Conservation (phyloP, 768 basidiomycete genomes). For the Porphyrellus cyaneotinctus region DNA sequence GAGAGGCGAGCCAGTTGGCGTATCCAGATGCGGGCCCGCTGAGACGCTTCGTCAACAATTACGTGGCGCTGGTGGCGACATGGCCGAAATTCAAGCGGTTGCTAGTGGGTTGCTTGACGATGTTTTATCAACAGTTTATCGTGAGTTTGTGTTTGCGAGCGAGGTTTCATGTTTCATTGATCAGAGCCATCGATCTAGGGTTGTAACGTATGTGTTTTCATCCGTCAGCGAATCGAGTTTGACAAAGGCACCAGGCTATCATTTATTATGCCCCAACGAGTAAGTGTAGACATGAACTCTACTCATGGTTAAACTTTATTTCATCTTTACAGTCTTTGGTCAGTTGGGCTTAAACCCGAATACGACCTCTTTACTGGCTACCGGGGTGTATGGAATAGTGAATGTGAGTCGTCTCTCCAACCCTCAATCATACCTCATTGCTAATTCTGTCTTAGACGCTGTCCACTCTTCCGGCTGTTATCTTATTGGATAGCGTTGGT, state of each 20-base stretch:
- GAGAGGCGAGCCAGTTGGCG: constrained; percentile 16
- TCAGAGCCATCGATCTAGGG: constrained; percentile 16
- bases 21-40: constrained; percentile 22
- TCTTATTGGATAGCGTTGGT: constrained; percentile 37
- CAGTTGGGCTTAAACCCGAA: constrained; percentile 38
- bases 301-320: not conserved
- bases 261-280: constrained; percentile 27
- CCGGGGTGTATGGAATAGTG: constrained; percentile 38
- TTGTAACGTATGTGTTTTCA: constrained; percentile 19
- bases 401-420: constrained; percentile 15
- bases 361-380: constrained; percentile 40
- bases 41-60: constrained; percentile 21
- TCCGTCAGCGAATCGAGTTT: not conserved
- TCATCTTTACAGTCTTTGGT: constrained; percentile 33
- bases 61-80: constrained; percentile 21
- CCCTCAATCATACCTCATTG: not conserved
- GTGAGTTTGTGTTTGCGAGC: constrained; percentile 12
- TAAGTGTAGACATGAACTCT: constrained; percentile 1
- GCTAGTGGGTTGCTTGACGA: constrained; percentile 28
- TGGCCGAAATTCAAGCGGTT: constrained; percentile 33
- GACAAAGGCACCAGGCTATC: constrained; percentile 19
- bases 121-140: constrained; percentile 33
- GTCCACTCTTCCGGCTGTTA: constrained; percentile 34
- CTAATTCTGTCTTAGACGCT: constrained; percentile 23
- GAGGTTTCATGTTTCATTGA: not conserved